Evolutionary conservation across 345 rosid genomes (phyloP), one percentile per base, ranked within the genome.

Genomic region (Euphorbia tirucalli): DNA sequence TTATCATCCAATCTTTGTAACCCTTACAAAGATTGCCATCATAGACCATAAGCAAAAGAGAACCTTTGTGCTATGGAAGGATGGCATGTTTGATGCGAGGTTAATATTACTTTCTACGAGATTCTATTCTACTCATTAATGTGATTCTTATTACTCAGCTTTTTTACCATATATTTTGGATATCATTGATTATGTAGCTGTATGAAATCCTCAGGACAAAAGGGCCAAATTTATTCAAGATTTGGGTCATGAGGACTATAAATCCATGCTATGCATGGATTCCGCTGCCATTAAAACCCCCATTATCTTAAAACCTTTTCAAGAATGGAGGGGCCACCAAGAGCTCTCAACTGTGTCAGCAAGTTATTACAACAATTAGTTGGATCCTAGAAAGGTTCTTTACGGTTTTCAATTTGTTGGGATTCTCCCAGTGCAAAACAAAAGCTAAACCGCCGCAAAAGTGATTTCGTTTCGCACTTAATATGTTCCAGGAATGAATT

Each of bases 41-140:
- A 94, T 92, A 75, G 98, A 94, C 78, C 98, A 94, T 49, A 95
- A 92, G 88, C 85, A 90, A 80, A 94, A 94, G 87, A 86, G 96
- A 83, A 92, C 98, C 25, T 86, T 90, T 43, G 97, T 87, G 63
- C 82, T 94, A 67, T 77, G 92, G 66, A 92, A 94, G 81, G 89
- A 87, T 76, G 96, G 93, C 72, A 83, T 92, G 92, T 90, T 87
- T 2, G 95, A 94, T 78, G 94, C 96, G n/a, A 82, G 98, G 98
- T 86, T 21, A 13, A 70, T 71, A 55, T 68, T n/a, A 24, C 30
- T 55, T 16, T 61, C 24, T 37, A 66, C 61, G 63, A 64, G 54
- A 22, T 49, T 56, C 22, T 41, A 66, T 48, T 71, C 52, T 22
- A n/a, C 28, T 31, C n/a, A n/a, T n/a, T n/a, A n/a, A n/a, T n/a